Conservation (phyloP, 1,284 basidiomycete genomes). For the Boletus sp. region DNA sequence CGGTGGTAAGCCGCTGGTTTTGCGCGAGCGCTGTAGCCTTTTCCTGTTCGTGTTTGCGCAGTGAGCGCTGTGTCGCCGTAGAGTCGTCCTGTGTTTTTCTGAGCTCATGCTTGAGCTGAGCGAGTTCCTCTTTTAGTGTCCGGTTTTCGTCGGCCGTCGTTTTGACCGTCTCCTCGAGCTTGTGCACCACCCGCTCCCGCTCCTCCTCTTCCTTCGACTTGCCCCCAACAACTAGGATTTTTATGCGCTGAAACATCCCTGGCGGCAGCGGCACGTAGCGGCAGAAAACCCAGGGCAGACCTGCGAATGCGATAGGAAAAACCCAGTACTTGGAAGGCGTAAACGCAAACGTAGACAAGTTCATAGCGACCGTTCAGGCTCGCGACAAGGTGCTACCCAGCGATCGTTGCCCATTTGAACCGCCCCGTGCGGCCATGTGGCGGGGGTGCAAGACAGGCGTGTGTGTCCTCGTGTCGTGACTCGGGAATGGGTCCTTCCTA, state of each 20-base stretch:
- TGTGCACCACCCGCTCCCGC: constrained; percentile 17
- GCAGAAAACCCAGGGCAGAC: constrained; percentile 31
- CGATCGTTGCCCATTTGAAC: constrained; percentile 33
- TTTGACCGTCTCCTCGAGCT: constrained; percentile 23
- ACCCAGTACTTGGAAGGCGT: constrained; percentile 35
- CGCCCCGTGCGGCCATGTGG: constrained; percentile 32
- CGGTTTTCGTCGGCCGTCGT: constrained; percentile 21
- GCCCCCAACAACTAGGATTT: not conserved
- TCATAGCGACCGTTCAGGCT: constrained; percentile 33
- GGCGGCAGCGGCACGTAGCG: constrained; percentile 20
- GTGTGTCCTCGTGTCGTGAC: constrained; percentile 32
- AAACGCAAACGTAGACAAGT: constrained; percentile 34
- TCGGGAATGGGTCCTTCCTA: constrained; percentile 3
- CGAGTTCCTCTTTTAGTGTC: constrained; percentile 23
- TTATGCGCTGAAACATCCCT: not conserved
- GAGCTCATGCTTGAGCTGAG: constrained; percentile 13
- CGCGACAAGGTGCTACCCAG: constrained; percentile 17
- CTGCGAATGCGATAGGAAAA: constrained; percentile 35
- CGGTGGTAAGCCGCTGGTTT: constrained; percentile 22
- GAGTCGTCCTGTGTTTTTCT: constrained; percentile 20
- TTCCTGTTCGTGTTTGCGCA: constrained; percentile 30
- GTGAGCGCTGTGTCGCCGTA: constrained; percentile 16
- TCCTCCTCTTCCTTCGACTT: constrained; percentile 31
- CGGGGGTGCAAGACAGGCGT: constrained; percentile 27
- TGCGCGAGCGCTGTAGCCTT: constrained; percentile 15